phyloP scores from a whole-genome alignment of 2,329 filamentous ascomycete genomes.

The Aspergillus ibericus region DNA sequence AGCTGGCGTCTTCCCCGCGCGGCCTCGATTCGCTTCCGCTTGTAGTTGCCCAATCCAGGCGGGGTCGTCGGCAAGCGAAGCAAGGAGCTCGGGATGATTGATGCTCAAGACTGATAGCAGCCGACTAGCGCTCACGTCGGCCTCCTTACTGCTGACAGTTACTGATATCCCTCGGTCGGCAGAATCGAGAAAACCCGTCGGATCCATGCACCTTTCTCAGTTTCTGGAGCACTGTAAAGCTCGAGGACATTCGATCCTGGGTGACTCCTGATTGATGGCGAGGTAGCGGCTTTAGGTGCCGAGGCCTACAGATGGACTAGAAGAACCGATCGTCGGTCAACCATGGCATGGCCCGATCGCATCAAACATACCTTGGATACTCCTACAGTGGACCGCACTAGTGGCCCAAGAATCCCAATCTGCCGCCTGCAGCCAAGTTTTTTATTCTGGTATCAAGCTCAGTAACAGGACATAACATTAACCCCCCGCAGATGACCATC shows the following conservation, averaged over 20 bases:
- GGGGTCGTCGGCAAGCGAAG: constrained; percentile 2
- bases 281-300: no score
- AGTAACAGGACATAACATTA: background rate
- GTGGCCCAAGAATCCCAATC: background rate
- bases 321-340: background rate
- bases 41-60: background rate
- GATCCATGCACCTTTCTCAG: no score
- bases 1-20: constrained; percentile 2
- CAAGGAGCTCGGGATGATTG: background rate
- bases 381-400: background rate
- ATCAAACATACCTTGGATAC: background rate
- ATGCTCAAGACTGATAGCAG: background rate
- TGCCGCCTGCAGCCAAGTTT: constrained; percentile 13
- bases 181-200: no score
- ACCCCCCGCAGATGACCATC: background rate
- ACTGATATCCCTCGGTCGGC: no score
- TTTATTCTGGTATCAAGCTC: constrained; percentile 6
- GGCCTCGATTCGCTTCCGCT: background rate
- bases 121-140: no score
- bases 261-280: no score
- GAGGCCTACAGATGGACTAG: background rate
- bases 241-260: no score
- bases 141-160: no score
- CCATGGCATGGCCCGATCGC: background rate
- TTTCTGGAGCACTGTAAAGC: no score